A percentile compares a stretch with the other conserved stretches of the same genome.
Evolutionary conservation across 768 basidiomycete genomes (phyloP).

Genomic region (Krasilnikovozyma curviuscula): DNA sequence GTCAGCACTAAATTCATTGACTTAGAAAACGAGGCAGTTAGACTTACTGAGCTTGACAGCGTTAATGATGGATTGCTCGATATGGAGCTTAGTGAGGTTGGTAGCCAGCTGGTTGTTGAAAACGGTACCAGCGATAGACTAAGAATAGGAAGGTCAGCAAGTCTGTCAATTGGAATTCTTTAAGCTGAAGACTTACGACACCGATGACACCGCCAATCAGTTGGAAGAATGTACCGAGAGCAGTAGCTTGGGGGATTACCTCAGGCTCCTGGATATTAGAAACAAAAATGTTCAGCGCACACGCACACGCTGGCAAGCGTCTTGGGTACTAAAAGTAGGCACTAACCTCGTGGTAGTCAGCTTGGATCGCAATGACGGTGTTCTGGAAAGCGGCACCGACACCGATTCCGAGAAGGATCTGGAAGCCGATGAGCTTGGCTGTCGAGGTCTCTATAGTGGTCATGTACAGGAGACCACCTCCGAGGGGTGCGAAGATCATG

Average conservation of each 20-base stretch:
- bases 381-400: conserved; percentile 28
- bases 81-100: conserved; percentile 17
- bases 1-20: background rate
- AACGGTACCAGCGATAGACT: conserved; percentile 25
- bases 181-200: conserved; percentile 12
- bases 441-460: conserved; percentile 18
- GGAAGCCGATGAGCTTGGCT: conserved; percentile 26
- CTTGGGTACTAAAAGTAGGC: background rate
- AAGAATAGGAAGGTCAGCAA: conserved; percentile 24
- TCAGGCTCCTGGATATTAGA: conserved; percentile 13
- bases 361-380: conserved; percentile 29
- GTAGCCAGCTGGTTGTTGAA: conserved; percentile 23
- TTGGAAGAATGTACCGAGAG: conserved; percentile 24
- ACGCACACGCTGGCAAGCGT: background rate
- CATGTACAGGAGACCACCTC: conserved; percentile 28
- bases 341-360: conserved; percentile 18
- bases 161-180: conserved; percentile 2
- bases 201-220: conserved; percentile 21
- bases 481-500: conserved; percentile 22
- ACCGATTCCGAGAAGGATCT: conserved; percentile 28
- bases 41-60: background rate
- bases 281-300: background rate
- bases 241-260: conserved; percentile 26
- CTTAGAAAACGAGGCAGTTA: conserved; percentile 1
- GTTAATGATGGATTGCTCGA: conserved; percentile 8